Evolutionary conservation across 176 grass and related monocot species (phyloP).

Genomic region (Bolboschoenus planiculmis): DNA sequence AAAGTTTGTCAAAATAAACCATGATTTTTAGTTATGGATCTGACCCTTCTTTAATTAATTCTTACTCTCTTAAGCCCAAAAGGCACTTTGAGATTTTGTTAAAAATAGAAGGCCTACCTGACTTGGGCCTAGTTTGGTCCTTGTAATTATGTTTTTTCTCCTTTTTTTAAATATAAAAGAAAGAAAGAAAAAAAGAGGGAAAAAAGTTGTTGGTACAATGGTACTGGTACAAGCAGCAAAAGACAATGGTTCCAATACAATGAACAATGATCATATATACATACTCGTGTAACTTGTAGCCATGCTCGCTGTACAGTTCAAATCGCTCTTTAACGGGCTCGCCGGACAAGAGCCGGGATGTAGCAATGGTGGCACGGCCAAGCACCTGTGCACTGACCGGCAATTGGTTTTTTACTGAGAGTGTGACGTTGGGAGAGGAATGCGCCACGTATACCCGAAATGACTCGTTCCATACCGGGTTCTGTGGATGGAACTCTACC

Average conservation of each 20-base stretch:
- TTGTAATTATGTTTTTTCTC: too few relatives aligned
- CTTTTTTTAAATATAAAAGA: too few relatives aligned
- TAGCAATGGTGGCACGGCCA: conserved; percentile 36
- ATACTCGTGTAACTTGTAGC: conserved; percentile 23
- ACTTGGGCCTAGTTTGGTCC: neutral
- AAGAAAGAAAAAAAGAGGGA: too few relatives aligned
- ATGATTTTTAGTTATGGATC: neutral
- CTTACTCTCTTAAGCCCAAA: neutral
- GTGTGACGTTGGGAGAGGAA: conserved; percentile 21
- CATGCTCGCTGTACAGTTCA: conserved; percentile 38
- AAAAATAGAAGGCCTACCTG: neutral
- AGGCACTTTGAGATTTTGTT: neutral
- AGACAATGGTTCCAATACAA: neutral
- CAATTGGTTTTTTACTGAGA: conserved; percentile 70
- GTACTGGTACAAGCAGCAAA: neutral
- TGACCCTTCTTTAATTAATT: neutral
- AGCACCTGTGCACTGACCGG: conserved; percentile 39
- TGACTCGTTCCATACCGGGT: conserved; percentile 71
- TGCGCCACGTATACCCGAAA: conserved; percentile 77
- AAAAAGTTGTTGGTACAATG: too few relatives aligned
- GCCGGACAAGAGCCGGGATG: conserved; percentile 23
- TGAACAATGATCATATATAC: neutral
- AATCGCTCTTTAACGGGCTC: conserved; percentile 40
- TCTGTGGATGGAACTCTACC: conserved; percentile 50
- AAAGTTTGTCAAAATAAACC: neutral